Conservation (phyloP, 345 rosid species). For the Microcos paniculata region DNA sequence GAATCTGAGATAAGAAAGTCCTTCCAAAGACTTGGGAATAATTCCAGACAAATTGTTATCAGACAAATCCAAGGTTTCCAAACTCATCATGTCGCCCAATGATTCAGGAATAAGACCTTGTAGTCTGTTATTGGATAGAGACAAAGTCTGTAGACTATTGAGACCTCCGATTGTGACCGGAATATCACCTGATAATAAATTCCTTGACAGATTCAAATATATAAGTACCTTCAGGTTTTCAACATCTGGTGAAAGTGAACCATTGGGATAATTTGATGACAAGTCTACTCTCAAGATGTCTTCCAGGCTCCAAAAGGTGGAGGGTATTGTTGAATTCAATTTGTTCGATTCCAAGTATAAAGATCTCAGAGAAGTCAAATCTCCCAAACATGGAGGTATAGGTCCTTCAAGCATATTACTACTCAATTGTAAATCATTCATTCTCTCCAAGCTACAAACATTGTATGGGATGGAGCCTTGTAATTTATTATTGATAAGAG, state of each 20-base stretch:
- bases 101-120: constrained; percentile 4
- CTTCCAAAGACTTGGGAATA: not conserved
- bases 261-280: constrained; percentile 16
- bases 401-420: constrained; percentile 9
- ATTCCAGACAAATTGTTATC: not conserved
- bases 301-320: constrained; percentile 8
- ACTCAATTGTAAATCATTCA: not conserved
- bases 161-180: not conserved
- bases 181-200: constrained; percentile 6
- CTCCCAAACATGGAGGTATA: constrained; percentile 3
- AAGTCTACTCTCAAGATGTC: not conserved
- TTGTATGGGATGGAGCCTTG: constrained; percentile 2
- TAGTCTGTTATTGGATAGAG: not conserved
- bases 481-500: not conserved
- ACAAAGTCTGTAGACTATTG: not conserved
- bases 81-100: not conserved
- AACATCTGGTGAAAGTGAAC: not conserved
- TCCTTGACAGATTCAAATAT: constrained; percentile 8
- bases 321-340: constrained; percentile 6
- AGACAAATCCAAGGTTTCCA: constrained; percentile 15
- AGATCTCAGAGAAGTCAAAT: constrained; percentile 3
- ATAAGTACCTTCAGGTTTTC: not conserved
- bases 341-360: constrained; percentile 2
- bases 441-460: not conserved
- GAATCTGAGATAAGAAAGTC: not conserved